Conservation (phyloP, 768 basidiomycete species). For the Dacryopinax spathularia region DNA sequence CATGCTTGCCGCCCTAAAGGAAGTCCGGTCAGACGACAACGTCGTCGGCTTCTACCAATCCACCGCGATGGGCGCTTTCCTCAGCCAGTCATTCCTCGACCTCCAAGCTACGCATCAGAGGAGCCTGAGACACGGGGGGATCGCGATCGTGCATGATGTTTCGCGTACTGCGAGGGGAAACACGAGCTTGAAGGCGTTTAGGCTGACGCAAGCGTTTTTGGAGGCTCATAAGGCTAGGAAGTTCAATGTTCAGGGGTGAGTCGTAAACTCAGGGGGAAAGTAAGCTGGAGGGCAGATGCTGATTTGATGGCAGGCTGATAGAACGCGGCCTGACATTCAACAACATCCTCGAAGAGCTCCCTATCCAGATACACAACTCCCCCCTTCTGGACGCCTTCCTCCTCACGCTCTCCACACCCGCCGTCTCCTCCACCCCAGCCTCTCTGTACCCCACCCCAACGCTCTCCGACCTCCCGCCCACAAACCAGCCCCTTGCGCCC, state of each 20-base stretch:
- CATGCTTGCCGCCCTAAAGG: constrained; percentile 77
- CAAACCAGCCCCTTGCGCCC: constrained; percentile 23
- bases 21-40: constrained; percentile 82
- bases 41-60: constrained; percentile 92
- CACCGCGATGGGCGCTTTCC: constrained; percentile 71
- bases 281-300: constrained; percentile 12
- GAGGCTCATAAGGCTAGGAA: constrained; percentile 68
- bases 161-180: constrained; percentile 69
- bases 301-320: constrained; percentile 41
- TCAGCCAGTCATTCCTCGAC: constrained; percentile 65
- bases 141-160: constrained; percentile 73
- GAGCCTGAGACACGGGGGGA: constrained; percentile 69
- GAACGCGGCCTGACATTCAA: constrained; percentile 73
- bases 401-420: constrained; percentile 40
- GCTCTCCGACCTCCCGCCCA: constrained; percentile 24
- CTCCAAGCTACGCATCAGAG: constrained; percentile 77
- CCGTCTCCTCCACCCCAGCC: constrained; percentile 24
- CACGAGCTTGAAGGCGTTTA: constrained; percentile 79
- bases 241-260: constrained; percentile 75
- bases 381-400: constrained; percentile 68
- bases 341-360: constrained; percentile 72
- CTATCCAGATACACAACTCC: constrained; percentile 71
- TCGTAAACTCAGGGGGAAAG: constrained; percentile 1
- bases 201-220: constrained; percentile 63
- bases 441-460: constrained; percentile 27